Conservation (phyloP, 768 basidiomycete species). For the Tephrocybe sp. region DNA sequence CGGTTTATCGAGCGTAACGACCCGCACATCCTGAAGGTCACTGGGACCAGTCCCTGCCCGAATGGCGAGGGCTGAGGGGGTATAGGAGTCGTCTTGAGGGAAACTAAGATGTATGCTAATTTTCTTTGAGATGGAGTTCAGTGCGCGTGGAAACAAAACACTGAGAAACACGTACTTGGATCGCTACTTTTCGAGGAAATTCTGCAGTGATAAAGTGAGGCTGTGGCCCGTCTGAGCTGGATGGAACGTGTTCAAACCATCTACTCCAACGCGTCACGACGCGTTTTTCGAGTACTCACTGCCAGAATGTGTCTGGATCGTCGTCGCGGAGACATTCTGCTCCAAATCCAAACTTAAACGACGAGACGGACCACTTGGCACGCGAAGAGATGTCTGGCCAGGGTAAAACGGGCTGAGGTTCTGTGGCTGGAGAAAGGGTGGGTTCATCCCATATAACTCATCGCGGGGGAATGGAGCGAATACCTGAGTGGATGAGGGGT, state of each 20-base stretch:
- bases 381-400: slow-evolving; percentile 87
- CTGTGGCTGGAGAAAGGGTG: slow-evolving; percentile 28
- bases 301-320: slow-evolving; percentile 96
- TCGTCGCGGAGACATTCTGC: slow-evolving; percentile 88
- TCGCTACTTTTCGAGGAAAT: slow-evolving; percentile 86
- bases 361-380: slow-evolving; percentile 95
- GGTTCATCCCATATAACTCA: slow-evolving; percentile 4
- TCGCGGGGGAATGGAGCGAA: neutral
- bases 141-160: neutral
- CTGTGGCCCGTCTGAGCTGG: slow-evolving; percentile 90
- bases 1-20: slow-evolving; percentile 85
- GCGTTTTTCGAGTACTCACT: slow-evolving; percentile 55
- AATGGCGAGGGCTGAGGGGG: slow-evolving; percentile 87
- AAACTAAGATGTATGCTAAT: slow-evolving; percentile 81
- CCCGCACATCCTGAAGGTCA: slow-evolving; percentile 90
- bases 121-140: slow-evolving; percentile 54
- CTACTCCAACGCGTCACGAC: neutral
- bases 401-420: slow-evolving; percentile 55
- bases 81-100: slow-evolving; percentile 92
- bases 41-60: slow-evolving; percentile 89
- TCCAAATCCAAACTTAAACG: slow-evolving; percentile 95
- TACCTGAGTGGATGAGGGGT: slow-evolving; percentile 39
- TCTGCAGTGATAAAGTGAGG: slow-evolving; percentile 95
- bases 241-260: neutral
- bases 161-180: slow-evolving; percentile 59